Evolutionary conservation across 768 basidiomycete species (phyloP).

Genomic region (Suillus sp.): DNA sequence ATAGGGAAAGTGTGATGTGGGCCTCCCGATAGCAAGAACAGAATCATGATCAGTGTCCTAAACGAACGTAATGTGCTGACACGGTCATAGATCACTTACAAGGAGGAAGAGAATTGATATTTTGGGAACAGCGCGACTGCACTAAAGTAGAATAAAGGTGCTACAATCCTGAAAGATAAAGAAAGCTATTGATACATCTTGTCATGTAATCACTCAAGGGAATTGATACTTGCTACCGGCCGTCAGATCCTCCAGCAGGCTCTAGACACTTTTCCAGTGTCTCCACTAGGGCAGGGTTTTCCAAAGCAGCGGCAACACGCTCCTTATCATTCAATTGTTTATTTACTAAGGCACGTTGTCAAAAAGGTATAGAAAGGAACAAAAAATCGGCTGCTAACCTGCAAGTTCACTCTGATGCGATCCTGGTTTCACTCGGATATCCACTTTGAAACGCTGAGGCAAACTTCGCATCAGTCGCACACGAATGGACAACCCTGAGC

Average conservation of each 20-base stretch:
- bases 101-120: conserved; percentile 1
- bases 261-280: conserved; percentile 82
- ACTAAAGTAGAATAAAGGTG: conserved; percentile 6
- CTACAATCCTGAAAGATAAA: conserved; percentile 7
- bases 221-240: conserved; percentile 2
- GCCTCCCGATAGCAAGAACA: neutral
- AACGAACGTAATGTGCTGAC: neutral
- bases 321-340: conserved; percentile 99
- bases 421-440: conserved; percentile 90
- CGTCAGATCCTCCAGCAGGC: conserved; percentile 29
- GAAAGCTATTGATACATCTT: conserved; percentile 12
- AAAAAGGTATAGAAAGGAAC: neutral
- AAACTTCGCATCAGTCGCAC: conserved; percentile 88
- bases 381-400: conserved; percentile 46
- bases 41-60: neutral
- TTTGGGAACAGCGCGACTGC: neutral
- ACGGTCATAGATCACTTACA: neutral
- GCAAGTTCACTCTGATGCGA: conserved; percentile 95
- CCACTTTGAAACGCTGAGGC: conserved; percentile 91
- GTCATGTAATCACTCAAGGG: neutral
- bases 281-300: conserved; percentile 83
- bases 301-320: conserved; percentile 93
- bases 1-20: neutral
- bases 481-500: conserved; percentile 87
- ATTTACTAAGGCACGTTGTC: conserved; percentile 62